Evolutionary conservation across 257 asterid genomes (phyloP), one percentile per base, ranked within the genome.

Genomic region (Lycium ferocissimum): DNA sequence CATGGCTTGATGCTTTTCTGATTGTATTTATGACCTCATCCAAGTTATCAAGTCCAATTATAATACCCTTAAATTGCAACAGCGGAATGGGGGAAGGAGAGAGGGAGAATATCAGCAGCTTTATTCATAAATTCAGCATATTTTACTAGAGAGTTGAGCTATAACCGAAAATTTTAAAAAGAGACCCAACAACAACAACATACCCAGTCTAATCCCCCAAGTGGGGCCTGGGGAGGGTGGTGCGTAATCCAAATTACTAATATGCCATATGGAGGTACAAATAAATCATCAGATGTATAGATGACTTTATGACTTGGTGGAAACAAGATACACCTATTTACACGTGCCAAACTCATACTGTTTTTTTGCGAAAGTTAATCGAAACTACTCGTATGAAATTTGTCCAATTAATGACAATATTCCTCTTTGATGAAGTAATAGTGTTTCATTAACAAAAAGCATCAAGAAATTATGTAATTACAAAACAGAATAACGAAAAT

Each of bases 31-130:
- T 95, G 80, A 95, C 94, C 84, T 89, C 90, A 86, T 95, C 98
- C 91, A 95, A 89, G 83, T 95, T 94, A 86, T 92, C 97, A 87
- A 97, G 98, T 87, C 98, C 99, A 88, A 87, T 81, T 75, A 94
- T 84, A 73, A 97, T 90, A 80, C 99, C 99, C 99, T 96, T 82
- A 89, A 91, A 56, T 80, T 22, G 73, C 61, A 83, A 81, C 81
- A 78, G 56, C 13, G 20, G 70, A 10, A 26, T 43, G 49, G 57
- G 6, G 38, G 7, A 35, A 37, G 58, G 14, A 20, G 71, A 35
- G 59, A 13, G 62, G 45, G 9, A 38, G 53, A 43, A 71, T 13
- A 59, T 11, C 51, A 79, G 20, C 20, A 58, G 17, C 22, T n/a
- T 58, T 61, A 70, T 70, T 83, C 56, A 45, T 45, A 49, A 57